phyloP scores from a whole-genome alignment of 225 moss, liverwort and hornwort genomes.

The Ulota crispa region DNA sequence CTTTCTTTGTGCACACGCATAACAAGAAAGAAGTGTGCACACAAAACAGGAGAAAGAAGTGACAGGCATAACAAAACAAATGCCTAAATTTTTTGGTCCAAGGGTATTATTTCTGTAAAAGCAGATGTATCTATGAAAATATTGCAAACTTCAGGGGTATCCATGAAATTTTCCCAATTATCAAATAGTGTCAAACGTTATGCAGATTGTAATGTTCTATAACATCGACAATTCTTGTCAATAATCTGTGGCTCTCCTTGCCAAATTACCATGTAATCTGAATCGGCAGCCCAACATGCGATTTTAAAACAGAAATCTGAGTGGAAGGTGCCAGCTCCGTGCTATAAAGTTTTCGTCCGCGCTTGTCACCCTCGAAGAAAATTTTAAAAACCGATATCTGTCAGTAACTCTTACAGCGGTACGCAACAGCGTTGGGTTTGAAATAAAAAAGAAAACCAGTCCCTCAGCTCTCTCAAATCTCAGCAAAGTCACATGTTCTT shows the following conservation, averaged over 20 bases:
- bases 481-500: neutral
- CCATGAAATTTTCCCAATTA: too few species aligned
- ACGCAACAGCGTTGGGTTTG: neutral
- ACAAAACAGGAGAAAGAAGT: too few species aligned
- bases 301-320: neutral
- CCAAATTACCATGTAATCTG: neutral
- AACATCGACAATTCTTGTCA: neutral
- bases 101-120: too few species aligned
- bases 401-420: neutral
- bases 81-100: too few species aligned
- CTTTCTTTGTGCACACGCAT: too few species aligned
- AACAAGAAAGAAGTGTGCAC: too few species aligned
- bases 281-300: neutral
- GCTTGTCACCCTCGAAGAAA: neutral
- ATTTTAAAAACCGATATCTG: neutral
- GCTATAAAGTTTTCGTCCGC: neutral
- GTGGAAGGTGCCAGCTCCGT: neutral
- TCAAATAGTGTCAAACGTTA: neutral
- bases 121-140: too few species aligned
- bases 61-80: too few species aligned
- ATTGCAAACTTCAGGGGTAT: too few species aligned
- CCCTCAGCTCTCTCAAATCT: neutral
- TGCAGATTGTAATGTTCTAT: neutral
- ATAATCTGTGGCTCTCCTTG: neutral
- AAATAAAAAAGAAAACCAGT: neutral